A percentile compares a stretch with the other conserved stretches of the same genome.
These are phyloP conservation scores for Bryum argenteum DNA, from an alignment of 225 moss, liverwort and hornwort genomes.

Conservation along the genomic window DNA sequence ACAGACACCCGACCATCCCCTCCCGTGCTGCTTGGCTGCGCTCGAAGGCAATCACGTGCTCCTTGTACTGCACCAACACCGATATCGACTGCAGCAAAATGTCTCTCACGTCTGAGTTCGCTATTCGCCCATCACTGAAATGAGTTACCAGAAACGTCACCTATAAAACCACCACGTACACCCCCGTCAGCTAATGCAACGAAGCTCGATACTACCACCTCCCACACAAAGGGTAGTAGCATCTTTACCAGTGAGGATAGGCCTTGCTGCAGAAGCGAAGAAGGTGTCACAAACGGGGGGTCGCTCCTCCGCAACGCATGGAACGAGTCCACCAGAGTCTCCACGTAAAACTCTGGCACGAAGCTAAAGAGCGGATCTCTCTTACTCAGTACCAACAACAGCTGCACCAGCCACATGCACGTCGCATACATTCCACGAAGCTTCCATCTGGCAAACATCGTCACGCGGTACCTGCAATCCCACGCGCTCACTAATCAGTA, in stretches of 20 bases:
- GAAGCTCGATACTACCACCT: background rate
- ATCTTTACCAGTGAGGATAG: slow-evolving; percentile 81
- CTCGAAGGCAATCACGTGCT: slow-evolving; percentile 88
- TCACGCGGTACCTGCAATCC: slow-evolving; percentile 84
- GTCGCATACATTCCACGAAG: slow-evolving; percentile 98
- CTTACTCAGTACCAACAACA: slow-evolving; percentile 84
- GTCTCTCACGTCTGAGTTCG: slow-evolving; percentile 91
- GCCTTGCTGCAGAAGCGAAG: slow-evolving; percentile 90
- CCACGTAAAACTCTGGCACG: slow-evolving; percentile 94
- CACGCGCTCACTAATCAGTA: too few species aligned
- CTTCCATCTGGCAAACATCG: slow-evolving; percentile 95
- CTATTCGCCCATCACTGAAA: slow-evolving; percentile 86
- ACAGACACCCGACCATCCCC: slow-evolving; percentile 75
- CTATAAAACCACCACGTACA: slow-evolving; percentile 27
- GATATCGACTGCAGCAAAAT: slow-evolving; percentile 90
- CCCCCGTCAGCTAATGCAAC: background rate
- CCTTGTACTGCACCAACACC: slow-evolving; percentile 92
- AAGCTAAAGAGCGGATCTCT: slow-evolving; percentile 81
- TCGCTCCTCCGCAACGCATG: slow-evolving; percentile 95
- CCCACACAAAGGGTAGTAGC: background rate
- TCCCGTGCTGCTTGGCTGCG: slow-evolving; percentile 85
- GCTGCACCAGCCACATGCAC: slow-evolving; percentile 98
- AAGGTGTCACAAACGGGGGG: slow-evolving; percentile 91
- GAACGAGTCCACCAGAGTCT: slow-evolving; percentile 97
- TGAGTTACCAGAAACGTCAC: slow-evolving; percentile 93